Evolutionary conservation across 495 filamentous ascomycete genomes (phyloP), one percentile per base, ranked within the genome.

Genomic region (Paragyromitra xinjiangensis): DNA sequence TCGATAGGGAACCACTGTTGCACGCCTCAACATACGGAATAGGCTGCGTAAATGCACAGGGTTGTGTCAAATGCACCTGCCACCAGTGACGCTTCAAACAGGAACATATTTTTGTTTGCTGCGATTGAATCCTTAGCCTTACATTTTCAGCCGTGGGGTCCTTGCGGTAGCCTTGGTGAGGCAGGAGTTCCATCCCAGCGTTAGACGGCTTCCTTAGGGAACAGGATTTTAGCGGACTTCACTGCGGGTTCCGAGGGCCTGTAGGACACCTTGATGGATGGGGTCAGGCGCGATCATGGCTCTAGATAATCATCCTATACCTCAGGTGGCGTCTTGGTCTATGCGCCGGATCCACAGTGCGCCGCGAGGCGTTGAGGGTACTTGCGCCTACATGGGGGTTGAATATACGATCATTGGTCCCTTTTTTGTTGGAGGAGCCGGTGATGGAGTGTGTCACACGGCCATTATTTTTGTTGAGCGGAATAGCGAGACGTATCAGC

Each of bases 341-440:
- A 16, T 55, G 6, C 51, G n/a, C 29, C 29, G 12, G 26, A 37
- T 59, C 6, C 50, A 22, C 2, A 53, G 50, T n/a, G 16, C 16
- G 16, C 50, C 19, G 14, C n/a, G 6, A 53, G 50, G 50, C 16
- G 4, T 19, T 53, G 50, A 3, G 50, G 16, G n/a, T n/a, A 16
- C 6, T 5, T 37, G 29, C 26, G 56, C 56, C 19, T 61, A 61
- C 26, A 6, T 0, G 37, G 29, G n/a, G 19, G 44, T 22, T 53
- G 50, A 8, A 24, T n/a, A 24, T n/a, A 14, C 29, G 56, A 37
- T 37, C 56, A 61, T 61, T 61, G 56, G 56, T 34, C n/a, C 55
- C 6, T 61, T 19, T 16, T 16, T 16, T 37, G 19, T 53, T 7
- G 50, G n/a, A 19, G 16, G 50, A 53, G 19, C 29, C 29, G 29